Percentiles rank a stretch among this genome's conserved stretches.
phyloP scores from a whole-genome alignment of 2,329 filamentous ascomycete species.

The Lecanicillium sp. region DNA sequence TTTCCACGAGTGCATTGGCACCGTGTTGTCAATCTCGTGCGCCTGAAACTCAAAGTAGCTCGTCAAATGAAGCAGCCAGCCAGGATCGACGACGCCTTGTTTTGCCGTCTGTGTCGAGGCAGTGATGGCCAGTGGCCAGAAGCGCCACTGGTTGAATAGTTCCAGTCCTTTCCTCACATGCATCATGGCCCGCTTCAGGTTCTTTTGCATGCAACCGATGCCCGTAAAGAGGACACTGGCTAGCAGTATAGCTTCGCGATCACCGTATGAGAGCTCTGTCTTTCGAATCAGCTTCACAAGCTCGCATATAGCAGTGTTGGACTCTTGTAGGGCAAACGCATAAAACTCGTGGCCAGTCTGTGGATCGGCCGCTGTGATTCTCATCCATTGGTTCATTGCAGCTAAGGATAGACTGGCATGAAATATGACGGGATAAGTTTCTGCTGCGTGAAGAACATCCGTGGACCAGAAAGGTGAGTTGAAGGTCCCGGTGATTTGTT shows the following conservation, averaged over 20 bases:
- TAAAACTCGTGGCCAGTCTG: not conserved
- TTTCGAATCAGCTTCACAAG: conserved; percentile 6
- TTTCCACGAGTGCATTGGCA: not conserved
- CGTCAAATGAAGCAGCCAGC: conserved; percentile 15
- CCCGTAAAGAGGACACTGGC: conserved; percentile 14
- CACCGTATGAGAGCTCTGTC: not conserved
- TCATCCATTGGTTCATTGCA: not conserved
- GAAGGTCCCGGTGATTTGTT: not conserved
- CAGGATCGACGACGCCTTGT: not conserved
- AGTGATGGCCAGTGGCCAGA: conserved; percentile 12
- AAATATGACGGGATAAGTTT: conserved; percentile 6
- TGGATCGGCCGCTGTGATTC: not conserved
- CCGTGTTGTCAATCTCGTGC: not conserved
- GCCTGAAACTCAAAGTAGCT: conserved; percentile 15
- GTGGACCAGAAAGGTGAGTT: not conserved
- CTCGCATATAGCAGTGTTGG: conserved; percentile 15
- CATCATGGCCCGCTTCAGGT: conserved; percentile 12
- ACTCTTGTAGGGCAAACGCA: conserved; percentile 13
- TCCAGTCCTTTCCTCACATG: conserved; percentile 13
- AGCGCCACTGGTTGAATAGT: conserved; percentile 15
- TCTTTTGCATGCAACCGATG: conserved; percentile 13
- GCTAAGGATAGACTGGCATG: not conserved
- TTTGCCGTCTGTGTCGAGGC: not conserved
- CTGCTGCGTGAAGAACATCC: not conserved
- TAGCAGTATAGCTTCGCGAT: conserved; percentile 14